Evolutionary conservation across 371 early-diverging fungal genomes (phyloP).

Genomic region (Apophysomyces sp.): DNA sequence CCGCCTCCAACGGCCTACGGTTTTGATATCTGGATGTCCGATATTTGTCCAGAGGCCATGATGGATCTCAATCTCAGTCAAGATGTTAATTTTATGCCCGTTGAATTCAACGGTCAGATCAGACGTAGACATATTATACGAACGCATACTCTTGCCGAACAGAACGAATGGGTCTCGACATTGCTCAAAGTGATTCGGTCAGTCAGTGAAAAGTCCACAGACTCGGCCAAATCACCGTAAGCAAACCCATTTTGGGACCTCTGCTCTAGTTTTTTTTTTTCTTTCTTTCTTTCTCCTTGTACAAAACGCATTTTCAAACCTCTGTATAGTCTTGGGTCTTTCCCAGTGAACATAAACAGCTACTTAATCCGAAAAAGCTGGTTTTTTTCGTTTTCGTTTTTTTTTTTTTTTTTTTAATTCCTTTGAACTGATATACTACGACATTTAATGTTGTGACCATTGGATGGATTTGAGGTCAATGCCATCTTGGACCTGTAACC

Average conservation of each 20-base stretch:
- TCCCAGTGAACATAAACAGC: background rate
- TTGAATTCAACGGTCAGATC: background rate
- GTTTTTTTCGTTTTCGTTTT: background rate
- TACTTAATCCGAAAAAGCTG: background rate
- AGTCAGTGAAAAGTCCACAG: background rate
- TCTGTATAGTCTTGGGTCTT: background rate
- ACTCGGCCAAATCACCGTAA: background rate
- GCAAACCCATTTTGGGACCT: too few species aligned
- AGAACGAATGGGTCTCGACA: background rate
- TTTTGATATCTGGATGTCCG: background rate
- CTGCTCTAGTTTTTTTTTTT: too few species aligned
- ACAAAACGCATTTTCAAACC: background rate
- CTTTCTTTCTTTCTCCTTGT: background rate
- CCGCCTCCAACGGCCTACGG: background rate
- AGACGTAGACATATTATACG: background rate
- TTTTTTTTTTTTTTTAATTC: background rate
- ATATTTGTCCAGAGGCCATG: background rate
- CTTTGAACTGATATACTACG: background rate
- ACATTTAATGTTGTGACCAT: conserved; percentile 84
- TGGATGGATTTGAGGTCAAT: conserved; percentile 91
- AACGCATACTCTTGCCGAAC: background rate
- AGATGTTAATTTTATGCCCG: too few species aligned
- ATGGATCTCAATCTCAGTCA: background rate
- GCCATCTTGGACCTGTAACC: conserved; percentile 74
- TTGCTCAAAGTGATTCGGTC: background rate